Base-by-base conservation (phyloP, 768 basidiomycete species). In the Pleurotus pulmonarius region DNA sequence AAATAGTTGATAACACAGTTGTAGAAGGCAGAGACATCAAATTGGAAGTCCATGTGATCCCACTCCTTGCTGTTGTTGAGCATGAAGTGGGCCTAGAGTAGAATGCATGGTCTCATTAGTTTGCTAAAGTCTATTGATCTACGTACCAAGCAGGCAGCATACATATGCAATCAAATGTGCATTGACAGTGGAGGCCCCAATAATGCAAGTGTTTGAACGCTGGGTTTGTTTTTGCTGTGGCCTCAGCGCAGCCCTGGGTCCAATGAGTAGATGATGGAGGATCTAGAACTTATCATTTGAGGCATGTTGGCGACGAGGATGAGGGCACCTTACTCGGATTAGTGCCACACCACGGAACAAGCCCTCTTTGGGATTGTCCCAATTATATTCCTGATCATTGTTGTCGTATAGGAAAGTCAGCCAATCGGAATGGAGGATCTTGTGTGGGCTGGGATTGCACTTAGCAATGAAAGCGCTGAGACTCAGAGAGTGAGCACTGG, bases 91-190 rank as follows among this genome's bases (percentile, higher is more conserved):
- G 26, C 26, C 26, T 26, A 26, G 26, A 26, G 26, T 26, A 26
- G 7, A 26, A 26, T 26, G 26, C 5, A 26, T 26, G 26, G 26
- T 26, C 26, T 26, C 26, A 26, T 5, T 26, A 26, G 26, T 26
- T 26, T 26, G 26, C 26, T 29, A 8, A 29, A 29, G 4, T 29
- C 26, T 29, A 29, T 9, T 29, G 18, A 43, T 29, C 1, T 40
- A 59, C 60, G 25, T 55, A 72, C 70, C 55, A 62, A 61, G 13
- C 65, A 63, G 15, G 67, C 68, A 5, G 65, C 64, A 58, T 72
- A 72, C 64, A 58, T 72, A 72, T 18, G 67, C 70, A 51, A 72
- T 67, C 3, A 65, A 61, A 5, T 64, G 57, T 0, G 65, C 60
- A 0, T 65, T 69, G 4, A 69, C 66, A 25, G 58, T 57, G 9